Evolutionary conservation across 768 basidiomycete genomes (phyloP).

Genomic region (Chalciporus piperatus): DNA sequence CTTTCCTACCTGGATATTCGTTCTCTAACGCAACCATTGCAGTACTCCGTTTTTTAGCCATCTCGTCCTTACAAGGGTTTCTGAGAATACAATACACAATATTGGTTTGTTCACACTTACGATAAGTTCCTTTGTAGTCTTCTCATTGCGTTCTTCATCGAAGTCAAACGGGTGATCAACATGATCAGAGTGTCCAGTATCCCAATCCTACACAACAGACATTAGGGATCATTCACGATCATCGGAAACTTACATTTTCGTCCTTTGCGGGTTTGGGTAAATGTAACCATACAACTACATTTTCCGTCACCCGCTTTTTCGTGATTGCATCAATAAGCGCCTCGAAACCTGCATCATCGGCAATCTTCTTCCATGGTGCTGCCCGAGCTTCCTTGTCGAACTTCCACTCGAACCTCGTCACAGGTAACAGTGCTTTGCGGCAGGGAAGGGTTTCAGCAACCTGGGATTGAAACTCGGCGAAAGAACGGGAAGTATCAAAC

Average conservation of each 20-base stretch:
- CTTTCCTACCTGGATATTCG: background rate
- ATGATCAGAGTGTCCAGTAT: background rate
- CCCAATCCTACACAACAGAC: background rate
- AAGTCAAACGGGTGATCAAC: background rate
- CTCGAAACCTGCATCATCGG: slow-evolving; percentile 1
- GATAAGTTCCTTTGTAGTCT: background rate
- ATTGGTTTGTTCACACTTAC: background rate
- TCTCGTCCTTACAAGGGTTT: background rate
- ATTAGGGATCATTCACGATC: background rate
- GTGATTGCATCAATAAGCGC: slow-evolving; percentile 7
- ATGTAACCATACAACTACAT: slow-evolving; percentile 3
- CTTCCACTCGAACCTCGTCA: slow-evolving; percentile 4
- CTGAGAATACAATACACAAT: background rate
- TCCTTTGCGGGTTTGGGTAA: background rate
- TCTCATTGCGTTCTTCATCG: background rate
- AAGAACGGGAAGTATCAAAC: background rate
- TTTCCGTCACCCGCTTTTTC: slow-evolving; percentile 6
- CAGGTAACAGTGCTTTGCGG: background rate
- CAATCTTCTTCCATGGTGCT: slow-evolving; percentile 3
- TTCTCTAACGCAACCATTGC: background rate
- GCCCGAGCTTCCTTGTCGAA: slow-evolving; percentile 4
- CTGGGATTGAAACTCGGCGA: background rate
- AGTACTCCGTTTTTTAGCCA: background rate
- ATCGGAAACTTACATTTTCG: background rate
- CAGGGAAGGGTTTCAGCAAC: background rate